Evolutionary conservation across 257 asterid species (phyloP).

Genomic region (Misopates orontium): DNA sequence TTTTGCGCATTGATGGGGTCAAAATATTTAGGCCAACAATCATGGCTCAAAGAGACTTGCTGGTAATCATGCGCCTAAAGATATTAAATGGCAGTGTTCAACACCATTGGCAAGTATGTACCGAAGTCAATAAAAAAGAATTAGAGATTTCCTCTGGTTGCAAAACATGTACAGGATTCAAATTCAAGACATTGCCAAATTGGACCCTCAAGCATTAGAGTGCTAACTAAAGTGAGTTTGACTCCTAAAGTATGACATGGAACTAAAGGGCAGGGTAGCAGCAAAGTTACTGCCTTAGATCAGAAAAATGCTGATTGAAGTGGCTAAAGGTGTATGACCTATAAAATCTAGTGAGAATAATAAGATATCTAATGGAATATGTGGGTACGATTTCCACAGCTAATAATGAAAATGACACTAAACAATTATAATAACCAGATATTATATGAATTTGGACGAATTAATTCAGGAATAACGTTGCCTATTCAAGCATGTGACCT

Average conservation of each 20-base stretch:
- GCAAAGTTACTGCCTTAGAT: not conserved
- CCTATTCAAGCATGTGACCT: too few species aligned
- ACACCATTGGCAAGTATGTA: not conserved
- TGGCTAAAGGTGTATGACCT: not conserved
- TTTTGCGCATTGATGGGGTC: not conserved
- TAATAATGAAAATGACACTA: not conserved
- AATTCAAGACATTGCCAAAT: constrained; percentile 6
- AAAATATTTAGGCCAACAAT: constrained; percentile 3
- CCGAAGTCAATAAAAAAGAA: constrained; percentile 8
- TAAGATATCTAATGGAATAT: constrained; percentile 11
- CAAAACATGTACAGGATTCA: not conserved
- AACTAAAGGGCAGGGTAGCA: not conserved
- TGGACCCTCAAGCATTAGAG: constrained; percentile 14
- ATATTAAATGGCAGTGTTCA: constrained; percentile 11
- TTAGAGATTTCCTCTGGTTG: not conserved
- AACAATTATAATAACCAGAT: not conserved
- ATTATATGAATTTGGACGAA: not conserved
- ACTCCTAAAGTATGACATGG: not conserved
- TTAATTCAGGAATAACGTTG: too few species aligned
- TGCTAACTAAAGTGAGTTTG: not conserved
- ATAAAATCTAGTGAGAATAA: not conserved
- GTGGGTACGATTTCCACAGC: not conserved
- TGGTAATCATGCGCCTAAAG: not conserved
- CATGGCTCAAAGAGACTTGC: not conserved
- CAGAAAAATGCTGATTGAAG: too few species aligned